Percentiles rank a stretch among this genome's conserved stretches.
These are phyloP conservation scores for Moesziomyces antarcticus DNA, from an alignment of 1,284 basidiomycete species.

Conservation along the genomic window DNA sequence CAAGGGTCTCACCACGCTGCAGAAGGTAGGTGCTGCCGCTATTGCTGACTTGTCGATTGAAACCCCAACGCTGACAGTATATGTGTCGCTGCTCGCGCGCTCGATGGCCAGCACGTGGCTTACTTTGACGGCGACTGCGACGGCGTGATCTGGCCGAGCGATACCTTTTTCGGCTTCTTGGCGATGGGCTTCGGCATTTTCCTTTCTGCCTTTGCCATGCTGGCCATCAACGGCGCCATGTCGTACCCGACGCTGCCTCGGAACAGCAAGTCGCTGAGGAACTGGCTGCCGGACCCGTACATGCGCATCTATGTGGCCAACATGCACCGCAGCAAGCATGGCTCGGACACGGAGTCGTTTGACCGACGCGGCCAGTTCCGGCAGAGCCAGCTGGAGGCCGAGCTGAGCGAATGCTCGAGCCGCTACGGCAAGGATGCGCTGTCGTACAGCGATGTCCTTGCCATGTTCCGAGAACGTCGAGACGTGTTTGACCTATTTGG, in stretches of 20 bases:
- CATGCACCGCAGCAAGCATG: conserved; percentile 71
- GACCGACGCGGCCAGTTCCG: conserved; percentile 65
- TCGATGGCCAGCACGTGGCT: conserved; percentile 68
- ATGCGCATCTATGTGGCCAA: conserved; percentile 70
- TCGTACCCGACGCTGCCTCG: conserved; percentile 50
- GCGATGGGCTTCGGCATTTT: conserved; percentile 70
- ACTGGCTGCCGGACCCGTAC: conserved; percentile 69
- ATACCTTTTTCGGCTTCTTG: conserved; percentile 72
- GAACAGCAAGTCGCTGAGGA: conserved; percentile 11
- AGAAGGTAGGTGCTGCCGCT: conserved; percentile 54
- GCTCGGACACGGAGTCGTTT: conserved; percentile 71
- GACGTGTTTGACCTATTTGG: conserved; percentile 55
- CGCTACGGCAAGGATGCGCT: conserved; percentile 44
- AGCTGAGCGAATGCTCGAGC: conserved; percentile 52
- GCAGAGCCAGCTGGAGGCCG: conserved; percentile 29
- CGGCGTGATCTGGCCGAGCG: conserved; percentile 73
- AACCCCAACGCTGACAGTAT: not conserved
- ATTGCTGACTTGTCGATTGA: not conserved
- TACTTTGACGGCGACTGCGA: conserved; percentile 72
- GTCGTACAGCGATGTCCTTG: conserved; percentile 43
- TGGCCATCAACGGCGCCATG: conserved; percentile 69
- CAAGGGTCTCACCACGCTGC: conserved; percentile 64
- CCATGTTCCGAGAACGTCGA: conserved; percentile 45
- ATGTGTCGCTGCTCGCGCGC: not conserved
- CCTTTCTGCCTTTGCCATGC: conserved; percentile 68